These are phyloP conservation scores for Aspergillus persii DNA, from an alignment of 2,329 filamentous ascomycete species.

Conservation along the genomic window DNA sequence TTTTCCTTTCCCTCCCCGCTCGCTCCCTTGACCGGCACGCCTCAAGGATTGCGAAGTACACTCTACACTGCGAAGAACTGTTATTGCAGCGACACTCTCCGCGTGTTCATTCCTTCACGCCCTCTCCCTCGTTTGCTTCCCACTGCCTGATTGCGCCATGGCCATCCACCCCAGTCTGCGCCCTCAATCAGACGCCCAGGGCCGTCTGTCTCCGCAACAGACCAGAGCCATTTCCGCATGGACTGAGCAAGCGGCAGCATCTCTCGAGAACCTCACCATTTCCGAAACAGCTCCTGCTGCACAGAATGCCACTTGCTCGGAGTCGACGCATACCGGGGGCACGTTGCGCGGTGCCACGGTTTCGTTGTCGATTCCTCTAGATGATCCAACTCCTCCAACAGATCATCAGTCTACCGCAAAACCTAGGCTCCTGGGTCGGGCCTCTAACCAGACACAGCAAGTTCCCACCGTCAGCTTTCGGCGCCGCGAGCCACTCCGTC, in stretches of 20 bases:
- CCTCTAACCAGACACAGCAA: conserved; percentile 21
- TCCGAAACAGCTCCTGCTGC: conserved; percentile 25
- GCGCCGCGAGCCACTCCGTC: conserved; percentile 55
- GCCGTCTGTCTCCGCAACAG: conserved; percentile 35
- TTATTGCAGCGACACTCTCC: neutral
- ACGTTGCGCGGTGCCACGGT: conserved; percentile 54
- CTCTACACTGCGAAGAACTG: neutral
- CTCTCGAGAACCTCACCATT: conserved; percentile 35
- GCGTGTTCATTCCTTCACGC: neutral
- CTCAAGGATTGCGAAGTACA: no score
- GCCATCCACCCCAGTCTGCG: conserved; percentile 42
- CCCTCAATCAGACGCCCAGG: conserved; percentile 22
- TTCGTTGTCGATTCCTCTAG: conserved; percentile 72
- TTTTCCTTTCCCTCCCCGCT: neutral
- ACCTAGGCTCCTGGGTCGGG: conserved; percentile 21
- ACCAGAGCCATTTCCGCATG: conserved; percentile 65
- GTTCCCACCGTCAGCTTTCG: conserved; percentile 43
- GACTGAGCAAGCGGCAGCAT: conserved; percentile 51
- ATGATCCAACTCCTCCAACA: conserved; percentile 48
- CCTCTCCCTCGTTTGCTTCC: neutral
- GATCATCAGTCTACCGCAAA: conserved; percentile 31
- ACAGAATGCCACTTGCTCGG: conserved; percentile 48
- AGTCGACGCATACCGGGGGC: conserved; percentile 54
- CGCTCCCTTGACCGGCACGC: neutral
- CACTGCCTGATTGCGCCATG: conserved; percentile 26